A percentile compares a stretch with the other conserved stretches of the same genome.
Conservation (phyloP, 2,329 filamentous ascomycete genomes). For the Stachybotrys echinatus region DNA sequence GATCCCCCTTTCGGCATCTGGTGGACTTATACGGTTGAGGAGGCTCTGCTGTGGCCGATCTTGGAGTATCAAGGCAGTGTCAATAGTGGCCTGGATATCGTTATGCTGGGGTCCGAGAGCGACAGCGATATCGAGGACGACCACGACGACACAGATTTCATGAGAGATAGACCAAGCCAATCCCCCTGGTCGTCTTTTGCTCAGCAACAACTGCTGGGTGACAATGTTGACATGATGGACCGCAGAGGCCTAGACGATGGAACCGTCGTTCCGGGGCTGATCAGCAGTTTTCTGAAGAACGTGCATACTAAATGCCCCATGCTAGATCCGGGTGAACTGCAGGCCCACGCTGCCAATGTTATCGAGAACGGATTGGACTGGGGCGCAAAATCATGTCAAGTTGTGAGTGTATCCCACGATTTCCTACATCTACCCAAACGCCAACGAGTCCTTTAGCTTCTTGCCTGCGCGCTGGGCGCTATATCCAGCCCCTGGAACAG, state of each 20-base stretch:
- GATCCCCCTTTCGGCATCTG: constrained; percentile 3
- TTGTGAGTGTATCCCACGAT: background rate
- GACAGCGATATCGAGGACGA: constrained; percentile 1
- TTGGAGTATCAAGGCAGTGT: constrained; percentile 1
- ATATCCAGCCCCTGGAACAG: background rate
- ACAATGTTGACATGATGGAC: background rate
- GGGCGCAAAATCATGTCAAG: constrained; percentile 1
- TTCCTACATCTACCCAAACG: background rate
- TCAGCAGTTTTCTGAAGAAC: background rate
- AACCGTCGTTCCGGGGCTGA: background rate
- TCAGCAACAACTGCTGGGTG: background rate
- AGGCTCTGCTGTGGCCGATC: constrained; percentile 4
- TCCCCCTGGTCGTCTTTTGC: background rate
- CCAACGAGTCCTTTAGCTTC: background rate
- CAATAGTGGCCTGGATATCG: constrained; percentile 2
- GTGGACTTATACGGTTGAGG: constrained; percentile 5
- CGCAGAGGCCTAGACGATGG: constrained; percentile 4
- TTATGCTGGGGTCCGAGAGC: background rate
- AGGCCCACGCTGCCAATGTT: background rate
- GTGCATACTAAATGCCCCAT: background rate
- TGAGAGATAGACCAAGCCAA: background rate
- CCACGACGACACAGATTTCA: background rate
- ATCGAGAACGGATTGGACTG: constrained; percentile 1
- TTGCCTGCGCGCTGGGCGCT: constrained; percentile 2
- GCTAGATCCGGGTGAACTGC: background rate